Percentiles rank a stretch among this genome's conserved stretches.
Evolutionary conservation across 1,284 basidiomycete genomes (phyloP).

Genomic region (Moesziomyces antarcticus): DNA sequence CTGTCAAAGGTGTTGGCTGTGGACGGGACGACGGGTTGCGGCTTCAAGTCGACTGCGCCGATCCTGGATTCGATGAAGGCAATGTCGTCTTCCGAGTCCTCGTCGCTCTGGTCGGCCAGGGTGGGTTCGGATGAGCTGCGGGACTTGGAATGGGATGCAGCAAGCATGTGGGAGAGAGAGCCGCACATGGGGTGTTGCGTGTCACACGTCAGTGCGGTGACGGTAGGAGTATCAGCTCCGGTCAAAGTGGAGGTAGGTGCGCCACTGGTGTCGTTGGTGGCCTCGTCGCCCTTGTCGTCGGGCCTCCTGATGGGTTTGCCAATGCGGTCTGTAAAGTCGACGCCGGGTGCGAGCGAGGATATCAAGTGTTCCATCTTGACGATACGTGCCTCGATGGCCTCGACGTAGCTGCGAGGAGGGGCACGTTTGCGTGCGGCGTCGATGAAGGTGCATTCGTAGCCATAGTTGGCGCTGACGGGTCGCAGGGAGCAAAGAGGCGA

Average conservation of each 20-base stretch:
- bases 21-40: background rate
- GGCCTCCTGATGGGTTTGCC: slow-evolving; percentile 56
- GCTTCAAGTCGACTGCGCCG: slow-evolving; percentile 7
- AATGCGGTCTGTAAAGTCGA: slow-evolving; percentile 59
- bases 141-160: slow-evolving; percentile 28
- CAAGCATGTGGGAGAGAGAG: slow-evolving; percentile 26
- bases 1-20: slow-evolving; percentile 18
- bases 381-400: slow-evolving; percentile 62
- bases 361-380: slow-evolving; percentile 57
- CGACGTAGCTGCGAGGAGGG: slow-evolving; percentile 53
- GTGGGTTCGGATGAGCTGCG: slow-evolving; percentile 20
- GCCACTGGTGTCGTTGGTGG: background rate
- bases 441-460: slow-evolving; percentile 61
- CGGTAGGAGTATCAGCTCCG: background rate
- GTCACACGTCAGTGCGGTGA: slow-evolving; percentile 5
- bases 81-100: slow-evolving; percentile 53
- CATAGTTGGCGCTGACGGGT: slow-evolving; percentile 47
- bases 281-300: slow-evolving; percentile 49
- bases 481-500: background rate
- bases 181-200: slow-evolving; percentile 17
- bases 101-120: slow-evolving; percentile 16
- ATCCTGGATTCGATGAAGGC: slow-evolving; percentile 41
- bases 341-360: slow-evolving; percentile 49
- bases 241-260: background rate
- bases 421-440: slow-evolving; percentile 49